Base-by-base conservation (phyloP, 306 rosid genomes). In the Mucuna pruriens region DNA sequence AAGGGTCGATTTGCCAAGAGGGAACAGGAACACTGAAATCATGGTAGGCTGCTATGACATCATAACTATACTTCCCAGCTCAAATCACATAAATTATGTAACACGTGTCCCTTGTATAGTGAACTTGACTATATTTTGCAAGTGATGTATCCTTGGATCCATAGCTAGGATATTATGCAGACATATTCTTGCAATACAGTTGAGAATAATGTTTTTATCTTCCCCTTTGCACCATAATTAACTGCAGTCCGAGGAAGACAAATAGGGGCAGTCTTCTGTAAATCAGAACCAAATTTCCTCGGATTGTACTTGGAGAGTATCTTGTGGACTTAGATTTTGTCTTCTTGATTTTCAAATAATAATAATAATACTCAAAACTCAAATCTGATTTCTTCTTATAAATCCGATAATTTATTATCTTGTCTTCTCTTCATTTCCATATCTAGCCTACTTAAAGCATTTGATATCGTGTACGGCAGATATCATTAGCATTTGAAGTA, bases 1-100 rank as follows among this genome's bases (percentile, higher is more conserved):
- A 94, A 82, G 83, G 98, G 98, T 7, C 94, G 98, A 54, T 94
- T 94, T 79, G 98, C 95, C 9, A 94, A 92, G 85, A 82, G 85
- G 34, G 90, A 87, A 38, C 82, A 61, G 29, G 90, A 85, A 48
- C 84, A 66, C 55, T 91, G 84, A 93, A 55, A 52, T 57, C 76
- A 73, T 49, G 89, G 90, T 87, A 78, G 78, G 84, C 40, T 74
- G 69, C 40, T 74, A 40, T 69, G 76, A 52, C 33, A 44, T 46
- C 49, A 42, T 57, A 39, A 69, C 34, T 64, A 57, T 58, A 51
- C 45, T 10, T 70, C 31, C 61, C 20, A 15, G 60, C 54, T 80
- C 57, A 19, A 13, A n/a, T 73, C 57, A 12, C 60, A 61, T 61
- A 33, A 19, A 62, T 81, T 66, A 42, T 57, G 31, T 31, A 63